Conservation (phyloP, 805 yeast genomes). For the Myxozyma monticola region DNA sequence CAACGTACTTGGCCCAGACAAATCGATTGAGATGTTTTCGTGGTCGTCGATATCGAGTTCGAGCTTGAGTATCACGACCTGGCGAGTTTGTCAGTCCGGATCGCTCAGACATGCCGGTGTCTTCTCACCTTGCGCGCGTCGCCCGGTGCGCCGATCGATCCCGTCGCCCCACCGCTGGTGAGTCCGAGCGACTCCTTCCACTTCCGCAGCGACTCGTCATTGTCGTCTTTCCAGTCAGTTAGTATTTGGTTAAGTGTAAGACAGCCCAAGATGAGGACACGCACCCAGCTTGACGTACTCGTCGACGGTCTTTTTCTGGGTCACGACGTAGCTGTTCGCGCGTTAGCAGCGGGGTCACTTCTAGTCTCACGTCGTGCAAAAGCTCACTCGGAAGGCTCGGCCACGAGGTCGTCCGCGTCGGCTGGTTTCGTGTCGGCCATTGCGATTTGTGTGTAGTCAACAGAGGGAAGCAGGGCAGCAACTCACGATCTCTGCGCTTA, state of each 20-base stretch:
- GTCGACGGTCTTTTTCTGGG: conserved; percentile 71
- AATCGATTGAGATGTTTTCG: conserved; percentile 65
- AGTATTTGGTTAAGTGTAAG: neutral
- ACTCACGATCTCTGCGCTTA: too few relatives aligned
- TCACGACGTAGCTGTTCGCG: conserved; percentile 58
- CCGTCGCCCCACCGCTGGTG: conserved; percentile 7
- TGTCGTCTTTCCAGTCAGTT: conserved; percentile 55
- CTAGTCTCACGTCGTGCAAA: too few relatives aligned
- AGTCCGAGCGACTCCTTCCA: conserved; percentile 91
- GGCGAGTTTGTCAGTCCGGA: conserved; percentile 25
- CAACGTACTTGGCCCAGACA: conserved; percentile 51
- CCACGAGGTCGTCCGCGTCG: too few relatives aligned
- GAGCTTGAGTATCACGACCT: conserved; percentile 78
- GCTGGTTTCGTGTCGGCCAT: too few relatives aligned
- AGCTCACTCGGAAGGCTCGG: too few relatives aligned
- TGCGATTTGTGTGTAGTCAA: too few relatives aligned
- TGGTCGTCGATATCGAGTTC: conserved; percentile 68
- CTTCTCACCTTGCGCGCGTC: conserved; percentile 52
- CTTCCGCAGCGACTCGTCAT: conserved; percentile 84
- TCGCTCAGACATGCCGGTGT: neutral
- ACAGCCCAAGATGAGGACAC: neutral
- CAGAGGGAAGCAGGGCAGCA: too few relatives aligned
- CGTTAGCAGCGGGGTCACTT: too few relatives aligned
- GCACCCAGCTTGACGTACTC: conserved; percentile 66
- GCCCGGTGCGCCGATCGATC: conserved; percentile 61